Evolutionary conservation across 495 filamentous ascomycete species (phyloP).

Genomic region (Penicillium lagena): DNA sequence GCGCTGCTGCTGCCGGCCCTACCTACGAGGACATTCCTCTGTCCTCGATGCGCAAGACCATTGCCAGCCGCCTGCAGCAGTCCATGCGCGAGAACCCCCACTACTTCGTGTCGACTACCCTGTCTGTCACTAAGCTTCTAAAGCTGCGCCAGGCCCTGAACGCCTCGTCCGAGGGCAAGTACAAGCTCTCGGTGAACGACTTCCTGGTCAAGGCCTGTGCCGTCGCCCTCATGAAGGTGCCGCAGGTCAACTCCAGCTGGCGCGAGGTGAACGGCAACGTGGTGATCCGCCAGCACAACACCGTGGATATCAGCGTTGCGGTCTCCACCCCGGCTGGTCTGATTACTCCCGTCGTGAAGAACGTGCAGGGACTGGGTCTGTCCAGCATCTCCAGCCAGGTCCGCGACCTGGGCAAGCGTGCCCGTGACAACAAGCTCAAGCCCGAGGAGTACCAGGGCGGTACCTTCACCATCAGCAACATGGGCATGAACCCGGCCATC

Average conservation of each 20-base stretch:
- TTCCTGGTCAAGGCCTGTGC: conserved; percentile 97
- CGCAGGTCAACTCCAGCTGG: conserved; percentile 94
- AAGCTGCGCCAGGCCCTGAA: conserved; percentile 96
- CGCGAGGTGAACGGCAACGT: conserved; percentile 65
- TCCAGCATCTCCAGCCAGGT: conserved; percentile 79
- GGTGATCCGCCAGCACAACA: conserved; percentile 86
- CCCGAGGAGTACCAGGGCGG: conserved; percentile 99
- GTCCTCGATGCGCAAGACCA: conserved; percentile 95
- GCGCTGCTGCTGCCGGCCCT: conserved; percentile 49
- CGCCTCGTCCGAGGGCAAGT: conserved; percentile 77
- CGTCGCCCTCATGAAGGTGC: conserved; percentile 84
- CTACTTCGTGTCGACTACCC: conserved; percentile 85
- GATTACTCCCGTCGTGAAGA: conserved; percentile 95
- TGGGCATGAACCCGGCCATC: conserved; percentile 98
- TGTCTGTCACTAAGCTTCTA: conserved; percentile 89
- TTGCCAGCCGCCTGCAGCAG: conserved; percentile 83
- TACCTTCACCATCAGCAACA: conserved; percentile 99
- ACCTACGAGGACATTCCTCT: conserved; percentile 80
- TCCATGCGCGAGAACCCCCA: conserved; percentile 91
- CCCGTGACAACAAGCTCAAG: conserved; percentile 95
- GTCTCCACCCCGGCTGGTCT: conserved; percentile 91
- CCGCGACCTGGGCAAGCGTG: conserved; percentile 95
- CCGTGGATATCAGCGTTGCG: conserved; percentile 86
- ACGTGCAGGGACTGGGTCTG: conserved; percentile 75
- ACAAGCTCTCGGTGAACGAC: conserved; percentile 99